These are phyloP conservation scores for Saccharomycopsis lassenensis DNA, from an alignment of 805 yeast genomes.

Conservation along the genomic window DNA sequence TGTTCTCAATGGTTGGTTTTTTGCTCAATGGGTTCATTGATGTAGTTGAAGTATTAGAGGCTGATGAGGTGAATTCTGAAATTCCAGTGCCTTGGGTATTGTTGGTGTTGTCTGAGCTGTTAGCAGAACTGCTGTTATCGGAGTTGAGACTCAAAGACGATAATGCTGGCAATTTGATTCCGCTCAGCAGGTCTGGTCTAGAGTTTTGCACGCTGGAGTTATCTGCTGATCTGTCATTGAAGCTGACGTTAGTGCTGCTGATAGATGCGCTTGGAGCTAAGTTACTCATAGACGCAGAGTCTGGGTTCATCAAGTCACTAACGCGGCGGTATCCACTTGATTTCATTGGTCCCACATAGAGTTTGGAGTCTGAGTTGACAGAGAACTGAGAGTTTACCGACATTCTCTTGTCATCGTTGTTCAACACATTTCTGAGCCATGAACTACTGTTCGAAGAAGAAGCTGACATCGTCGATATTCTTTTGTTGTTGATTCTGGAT, in stretches of 20 bases:
- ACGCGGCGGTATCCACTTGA: too few relatives aligned
- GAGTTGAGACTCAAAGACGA: slow-evolving; percentile 12
- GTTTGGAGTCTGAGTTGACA: slow-evolving; percentile 13
- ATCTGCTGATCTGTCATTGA: too few relatives aligned
- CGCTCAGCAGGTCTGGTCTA: slow-evolving; percentile 10
- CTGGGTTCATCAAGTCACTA: slow-evolving; percentile 8
- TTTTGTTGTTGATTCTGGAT: slow-evolving; percentile 1
- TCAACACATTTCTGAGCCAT: slow-evolving; percentile 7
- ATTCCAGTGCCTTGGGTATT: too few relatives aligned
- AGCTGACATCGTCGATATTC: not conserved
- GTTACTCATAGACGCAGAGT: not conserved
- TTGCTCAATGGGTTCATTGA: slow-evolving; percentile 10
- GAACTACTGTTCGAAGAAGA: slow-evolving; percentile 7
- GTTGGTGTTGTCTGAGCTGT: not conserved
- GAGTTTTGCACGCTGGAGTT: too few relatives aligned
- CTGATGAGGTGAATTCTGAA: too few relatives aligned
- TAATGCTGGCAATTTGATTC: slow-evolving; percentile 6
- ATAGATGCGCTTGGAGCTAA: too few relatives aligned
- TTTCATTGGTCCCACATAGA: slow-evolving; percentile 13
- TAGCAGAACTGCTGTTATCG: not conserved
- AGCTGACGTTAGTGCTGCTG: too few relatives aligned
- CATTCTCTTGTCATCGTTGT: slow-evolving; percentile 16
- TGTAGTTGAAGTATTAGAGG: too few relatives aligned
- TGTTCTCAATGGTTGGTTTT: slow-evolving; percentile 15
- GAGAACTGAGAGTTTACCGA: slow-evolving; percentile 10